A percentile compares a stretch with the other conserved stretches of the same genome.
phyloP scores from a whole-genome alignment of 75 land plant genomes.

The Cunninghamia lanceolata region DNA sequence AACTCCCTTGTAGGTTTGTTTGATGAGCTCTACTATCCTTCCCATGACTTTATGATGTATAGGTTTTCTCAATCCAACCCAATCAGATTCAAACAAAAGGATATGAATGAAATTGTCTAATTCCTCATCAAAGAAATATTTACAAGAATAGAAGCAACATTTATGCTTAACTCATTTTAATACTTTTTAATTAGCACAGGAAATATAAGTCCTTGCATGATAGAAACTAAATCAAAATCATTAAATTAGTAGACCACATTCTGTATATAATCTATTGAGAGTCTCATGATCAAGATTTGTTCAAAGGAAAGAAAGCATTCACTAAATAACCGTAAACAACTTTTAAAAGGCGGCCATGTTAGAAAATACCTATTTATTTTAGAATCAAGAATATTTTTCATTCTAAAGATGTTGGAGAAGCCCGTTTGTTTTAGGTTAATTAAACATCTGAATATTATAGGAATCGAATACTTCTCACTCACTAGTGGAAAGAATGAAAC shows the following conservation, averaged over 20 bases:
- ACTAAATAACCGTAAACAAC: not conserved
- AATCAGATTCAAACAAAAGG: not conserved
- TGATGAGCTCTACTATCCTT: too few species aligned
- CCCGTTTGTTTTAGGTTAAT: not conserved
- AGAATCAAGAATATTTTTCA: not conserved
- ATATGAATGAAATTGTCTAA: not conserved
- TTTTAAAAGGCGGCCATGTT: not conserved
- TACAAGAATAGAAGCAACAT: not conserved
- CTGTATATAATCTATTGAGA: not conserved
- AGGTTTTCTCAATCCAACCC: not conserved
- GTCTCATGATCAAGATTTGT: not conserved
- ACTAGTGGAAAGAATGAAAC: not conserved
- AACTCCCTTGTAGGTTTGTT: too few species aligned
- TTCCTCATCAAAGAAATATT: not conserved
- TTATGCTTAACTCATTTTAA: not conserved
- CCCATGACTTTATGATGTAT: too few species aligned
- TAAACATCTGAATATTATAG: not conserved
- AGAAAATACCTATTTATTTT: not conserved
- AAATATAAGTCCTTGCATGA: not conserved
- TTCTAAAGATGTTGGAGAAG: not conserved
- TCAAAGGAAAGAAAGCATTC: not conserved
- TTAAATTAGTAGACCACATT: not conserved
- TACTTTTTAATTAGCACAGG: not conserved
- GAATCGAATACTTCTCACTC: not conserved
- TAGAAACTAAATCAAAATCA: not conserved